Base-by-base conservation (phyloP, 805 yeast species). In the Hemisphaericaspora nanyangensis region DNA sequence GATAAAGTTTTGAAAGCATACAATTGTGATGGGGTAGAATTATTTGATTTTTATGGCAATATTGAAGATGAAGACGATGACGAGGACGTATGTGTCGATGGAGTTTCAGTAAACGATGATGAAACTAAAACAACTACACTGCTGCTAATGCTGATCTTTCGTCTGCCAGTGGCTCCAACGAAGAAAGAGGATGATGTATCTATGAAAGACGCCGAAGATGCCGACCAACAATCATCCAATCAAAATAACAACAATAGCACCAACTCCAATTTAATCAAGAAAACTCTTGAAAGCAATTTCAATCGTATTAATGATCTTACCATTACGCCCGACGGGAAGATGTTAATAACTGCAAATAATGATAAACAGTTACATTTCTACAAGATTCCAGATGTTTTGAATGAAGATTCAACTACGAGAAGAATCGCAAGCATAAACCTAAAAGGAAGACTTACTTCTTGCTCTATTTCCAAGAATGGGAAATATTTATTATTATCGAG, bases 281-380 rank as follows among this genome's bases (percentile, higher is more conserved):
- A 38, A 18, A 44, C 44, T 7, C 34, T 49, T 13, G 54, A 55
- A 34, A 48, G 43, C 19, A 55, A 48, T 52, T 68, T 68, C 44
- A 63, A 65, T 38, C 60, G 91, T 34, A 76, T 85, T 15, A 81
- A 82, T 48, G 93, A 84, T 54, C 57, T 87, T 40, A 77, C 84
- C 6, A 68, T 88, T 2, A 70, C 87, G 0, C 74, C 76, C 8
- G 80, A 85, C 52, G 85, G 84, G 11, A 74, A 72, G 42, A 60
- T 74, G 31, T 55, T 88, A 44, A 69, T 84, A 12, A 75, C 83
- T 4, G 82, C 84, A 39, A 79, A 85, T 22, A 79, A 81, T 47
- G 81, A 80, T 35, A 72, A 74, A 40, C 74, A 72, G 46, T 65
- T 85, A 10, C 77, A 79, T 34, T 72, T 88, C 26, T 87, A 74